Base-by-base conservation (phyloP, 2,329 filamentous ascomycete genomes). In the Verticillium nubilum region DNA sequence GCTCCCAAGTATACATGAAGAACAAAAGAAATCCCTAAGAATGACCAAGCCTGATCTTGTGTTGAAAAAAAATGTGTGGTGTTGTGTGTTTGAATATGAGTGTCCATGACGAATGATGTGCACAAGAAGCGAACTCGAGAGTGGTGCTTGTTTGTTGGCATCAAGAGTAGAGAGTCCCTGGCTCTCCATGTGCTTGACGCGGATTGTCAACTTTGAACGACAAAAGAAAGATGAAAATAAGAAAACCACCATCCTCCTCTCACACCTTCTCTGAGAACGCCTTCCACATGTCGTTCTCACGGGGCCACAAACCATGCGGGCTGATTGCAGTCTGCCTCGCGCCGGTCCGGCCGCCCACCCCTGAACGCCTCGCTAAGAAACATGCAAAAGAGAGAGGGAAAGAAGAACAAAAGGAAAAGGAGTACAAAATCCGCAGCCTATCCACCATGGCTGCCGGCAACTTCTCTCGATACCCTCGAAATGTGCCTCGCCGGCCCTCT, bases 371-470 rank as follows among this genome's bases (percentile, higher is more conserved):
- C 54, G 54, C 54, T 56, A 9, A 52, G 56, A 17, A 42, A 57
- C 42, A 50, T 37, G 27, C 47, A 54, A 50, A 53, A 6, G 23
- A 58, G 25, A 61, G 61, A 59, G 59, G 55, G 33, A 62, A 60
- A 63, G 60, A 59, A 56, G 59, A 57, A 59, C 37, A 50, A 56
- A 57, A 62, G 28, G 50, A 57, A 15, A 55, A 31, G 35, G 25
- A 37, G 42, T 27, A 56, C 28, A 56, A 7, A 23, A 23, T 58
- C 31, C 15, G 37, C 47, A 1, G 56, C 37, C 26, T 25, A n/a
- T 29, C 29, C 15, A 26, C 13, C 50, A 23, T 42, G 42, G 28
- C 42, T 50, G 10, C 35, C 12, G 29, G 29, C 29, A 31, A 12
- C n/a, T 31, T 12, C 29, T 12, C 29, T 31, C 29, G 29, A 31